Evolutionary conservation across 345 rosid species (phyloP), one percentile per base, ranked within the genome.

Genomic region (Atalantia buxifolia): DNA sequence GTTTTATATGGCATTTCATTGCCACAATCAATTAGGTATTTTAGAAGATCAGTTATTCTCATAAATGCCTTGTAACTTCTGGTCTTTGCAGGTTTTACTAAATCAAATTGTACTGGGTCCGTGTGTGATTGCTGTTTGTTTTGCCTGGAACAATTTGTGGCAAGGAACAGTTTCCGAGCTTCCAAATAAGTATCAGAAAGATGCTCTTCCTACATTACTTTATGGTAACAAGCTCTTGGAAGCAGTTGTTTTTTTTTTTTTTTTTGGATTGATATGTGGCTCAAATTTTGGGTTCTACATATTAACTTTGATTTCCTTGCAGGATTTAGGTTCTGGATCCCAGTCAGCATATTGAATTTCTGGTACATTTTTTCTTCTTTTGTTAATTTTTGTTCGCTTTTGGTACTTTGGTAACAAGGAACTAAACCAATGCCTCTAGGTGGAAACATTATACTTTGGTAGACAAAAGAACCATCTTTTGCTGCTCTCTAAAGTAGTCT

Each of bases 251-350:
- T 12, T 12, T 9, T 2, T 40, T 77, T 69, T 80, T 19, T 77
- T 83, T 76, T 21, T 77, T 83, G 66, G 66, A 69, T 76, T 61
- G 61, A 27, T 36, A 30, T 3, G 36, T 48, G 8, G 36, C 10
- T 42, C 28, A 21, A 35, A 28, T 42, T 27, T 18, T 76, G 33
- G 60, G 72, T 16, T 33, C 3, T 36, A 7, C 27, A 60, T 62
- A 9, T 33, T 84, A 27, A 66, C 57, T 81, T 53, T 77, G 48
- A 56, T 79, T 57, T 38, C 62, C 38, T 14, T 88, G 87, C 93
- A 95, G 99, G 99, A 64, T 90, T 95, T 72, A 91, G 97, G 79
- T 95, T 95, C 79, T 95, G 99, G 99, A 81, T 95, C 72, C 99
- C 99, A 66, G 98, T 93, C 88, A 95, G 98, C 78, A 57, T 77